Evolutionary conservation across 2,329 filamentous ascomycete genomes (phyloP).

Genomic region (Arthrobotrys musiformis): DNA sequence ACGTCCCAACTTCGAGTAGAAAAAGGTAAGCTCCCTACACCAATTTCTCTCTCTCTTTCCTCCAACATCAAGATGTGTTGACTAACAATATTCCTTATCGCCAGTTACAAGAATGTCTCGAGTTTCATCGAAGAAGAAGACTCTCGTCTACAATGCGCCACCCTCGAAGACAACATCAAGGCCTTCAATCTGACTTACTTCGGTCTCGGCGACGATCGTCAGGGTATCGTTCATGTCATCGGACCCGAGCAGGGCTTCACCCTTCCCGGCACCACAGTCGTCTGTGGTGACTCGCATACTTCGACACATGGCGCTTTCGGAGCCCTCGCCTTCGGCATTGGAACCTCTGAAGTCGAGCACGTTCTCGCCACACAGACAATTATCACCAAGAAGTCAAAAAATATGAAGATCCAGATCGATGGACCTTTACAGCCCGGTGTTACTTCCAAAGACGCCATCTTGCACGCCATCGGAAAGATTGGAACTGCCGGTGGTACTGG

Average conservation of each 20-base stretch:
- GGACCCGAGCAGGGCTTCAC: slow-evolving; percentile 99
- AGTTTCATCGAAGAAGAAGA: slow-evolving; percentile 96
- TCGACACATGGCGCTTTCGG: slow-evolving; percentile 98
- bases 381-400: slow-evolving; percentile 94
- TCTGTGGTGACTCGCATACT: slow-evolving; percentile 97
- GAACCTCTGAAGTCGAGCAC: slow-evolving; percentile 98
- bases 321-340: slow-evolving; percentile 93
- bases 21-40: slow-evolving; percentile 69
- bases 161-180: slow-evolving; percentile 96
- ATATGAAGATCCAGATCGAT: slow-evolving; percentile 97
- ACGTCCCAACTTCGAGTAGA: slow-evolving; percentile 89
- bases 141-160: slow-evolving; percentile 91
- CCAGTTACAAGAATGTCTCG: slow-evolving; percentile 86
- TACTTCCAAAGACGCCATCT: slow-evolving; percentile 93
- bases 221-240: slow-evolving; percentile 98
- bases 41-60: background rate
- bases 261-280: slow-evolving; percentile 92
- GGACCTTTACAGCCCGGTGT: slow-evolving; percentile 90
- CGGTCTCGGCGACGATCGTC: slow-evolving; percentile 92
- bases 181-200: slow-evolving; percentile 98
- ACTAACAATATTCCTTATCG: background rate
- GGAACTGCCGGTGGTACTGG: slow-evolving; percentile 95
- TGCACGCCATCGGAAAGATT: slow-evolving; percentile 91
- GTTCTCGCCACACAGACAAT: slow-evolving; percentile 96
- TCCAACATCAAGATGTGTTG: slow-evolving; percentile 6